These are phyloP conservation scores for Kwoniella heveanensis DNA, from an alignment of 768 basidiomycete genomes.

Conservation along the genomic window DNA sequence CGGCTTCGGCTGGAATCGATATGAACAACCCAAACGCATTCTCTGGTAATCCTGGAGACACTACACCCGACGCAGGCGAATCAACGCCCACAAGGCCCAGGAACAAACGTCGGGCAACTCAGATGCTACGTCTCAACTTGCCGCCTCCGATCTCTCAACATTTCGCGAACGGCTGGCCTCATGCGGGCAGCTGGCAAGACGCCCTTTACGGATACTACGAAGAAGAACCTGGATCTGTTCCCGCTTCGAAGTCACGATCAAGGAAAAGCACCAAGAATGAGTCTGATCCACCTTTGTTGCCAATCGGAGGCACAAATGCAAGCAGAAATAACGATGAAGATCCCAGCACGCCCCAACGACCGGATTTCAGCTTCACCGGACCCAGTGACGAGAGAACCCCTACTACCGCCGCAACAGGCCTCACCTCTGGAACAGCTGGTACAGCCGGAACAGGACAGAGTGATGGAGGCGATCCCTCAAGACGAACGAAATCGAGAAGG, in stretches of 20 bases:
- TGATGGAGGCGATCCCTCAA: slow-evolving; percentile 3
- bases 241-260: not conserved
- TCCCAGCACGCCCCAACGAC: slow-evolving; percentile 12
- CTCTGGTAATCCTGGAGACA: not conserved
- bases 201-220: slow-evolving; percentile 42
- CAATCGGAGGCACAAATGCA: not conserved
- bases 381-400: slow-evolving; percentile 4
- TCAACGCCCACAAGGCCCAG: slow-evolving; percentile 23
- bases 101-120: slow-evolving; percentile 6
- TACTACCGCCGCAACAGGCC: not conserved
- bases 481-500: slow-evolving; percentile 16
- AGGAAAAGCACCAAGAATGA: slow-evolving; percentile 3
- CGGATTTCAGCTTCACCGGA: slow-evolving; percentile 1
- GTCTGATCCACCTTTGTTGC: not conserved
- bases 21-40: not conserved
- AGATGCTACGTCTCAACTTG: slow-evolving; percentile 25
- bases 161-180: slow-evolving; percentile 41
- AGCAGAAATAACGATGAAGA: not conserved
- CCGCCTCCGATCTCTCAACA: slow-evolving; percentile 33
- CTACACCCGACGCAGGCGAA: slow-evolving; percentile 1
- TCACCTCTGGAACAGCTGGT: not conserved
- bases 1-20: not conserved
- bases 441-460: not conserved
- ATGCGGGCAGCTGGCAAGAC: slow-evolving; percentile 50
- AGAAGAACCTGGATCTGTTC: slow-evolving; percentile 4